Percentiles rank a stretch among this genome's conserved stretches.
Evolutionary conservation across 768 basidiomycete genomes (phyloP).

Genomic region (Crucibulum laeve): DNA sequence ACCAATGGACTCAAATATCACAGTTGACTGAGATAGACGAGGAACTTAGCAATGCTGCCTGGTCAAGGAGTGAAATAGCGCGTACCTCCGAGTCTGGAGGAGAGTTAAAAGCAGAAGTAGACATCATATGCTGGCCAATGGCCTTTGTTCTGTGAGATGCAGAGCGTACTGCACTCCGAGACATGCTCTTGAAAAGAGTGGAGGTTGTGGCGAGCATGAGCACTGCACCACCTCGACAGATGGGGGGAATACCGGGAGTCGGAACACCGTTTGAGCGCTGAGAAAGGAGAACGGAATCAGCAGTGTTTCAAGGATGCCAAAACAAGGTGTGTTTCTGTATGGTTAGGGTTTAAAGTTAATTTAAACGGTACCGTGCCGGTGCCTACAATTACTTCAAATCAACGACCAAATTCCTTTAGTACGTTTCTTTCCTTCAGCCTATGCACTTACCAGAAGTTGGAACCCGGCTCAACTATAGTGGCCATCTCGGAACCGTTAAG

Average conservation of each 20-base stretch:
- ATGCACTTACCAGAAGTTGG: constrained; percentile 35
- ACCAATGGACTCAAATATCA: constrained; percentile 67
- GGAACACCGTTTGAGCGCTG: too few species aligned
- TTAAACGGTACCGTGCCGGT: too few species aligned
- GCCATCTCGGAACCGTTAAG: constrained; percentile 63
- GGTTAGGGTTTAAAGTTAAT: too few species aligned
- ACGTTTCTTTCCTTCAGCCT: constrained; percentile 11
- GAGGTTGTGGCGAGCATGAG: constrained; percentile 25
- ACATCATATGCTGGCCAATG: constrained; percentile 47
- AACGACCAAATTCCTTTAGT: too few species aligned
- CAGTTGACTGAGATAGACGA: constrained; percentile 34
- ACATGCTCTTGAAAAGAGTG: constrained; percentile 38
- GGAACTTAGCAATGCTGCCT: neutral
- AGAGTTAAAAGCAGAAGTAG: constrained; percentile 24
- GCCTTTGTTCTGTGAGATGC: constrained; percentile 36
- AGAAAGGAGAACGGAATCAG: too few species aligned
- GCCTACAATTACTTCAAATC: too few species aligned
- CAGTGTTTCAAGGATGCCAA: too few species aligned
- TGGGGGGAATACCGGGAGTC: neutral
- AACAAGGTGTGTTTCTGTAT: too few species aligned
- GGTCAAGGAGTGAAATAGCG: constrained; percentile 6
- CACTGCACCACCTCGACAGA: constrained; percentile 3
- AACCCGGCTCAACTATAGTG: constrained; percentile 50
- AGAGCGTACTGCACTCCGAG: constrained; percentile 29
- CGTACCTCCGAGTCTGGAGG: constrained; percentile 30